phyloP scores from a whole-genome alignment of 805 yeast genomes.

The Myxozyma sirexii region DNA sequence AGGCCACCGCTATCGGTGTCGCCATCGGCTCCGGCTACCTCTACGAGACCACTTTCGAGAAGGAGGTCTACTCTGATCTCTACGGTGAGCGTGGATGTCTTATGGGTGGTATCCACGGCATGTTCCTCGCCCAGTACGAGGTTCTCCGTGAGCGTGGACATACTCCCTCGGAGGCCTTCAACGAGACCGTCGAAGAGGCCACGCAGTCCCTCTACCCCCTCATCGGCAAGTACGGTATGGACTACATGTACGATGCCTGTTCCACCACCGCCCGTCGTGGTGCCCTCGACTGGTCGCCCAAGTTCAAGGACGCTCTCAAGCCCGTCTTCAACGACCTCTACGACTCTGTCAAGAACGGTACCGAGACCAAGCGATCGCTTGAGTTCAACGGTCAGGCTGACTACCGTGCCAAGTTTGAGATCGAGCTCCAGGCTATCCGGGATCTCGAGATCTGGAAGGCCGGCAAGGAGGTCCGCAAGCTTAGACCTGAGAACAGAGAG shows the following conservation, averaged over 20 bases:
- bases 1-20: conserved; percentile 96
- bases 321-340: conserved; percentile 97
- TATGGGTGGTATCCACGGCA: conserved; percentile 81
- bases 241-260: conserved; percentile 99
- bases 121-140: conserved; percentile 99
- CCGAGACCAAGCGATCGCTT: conserved; percentile 96
- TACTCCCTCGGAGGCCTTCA: conserved; percentile 99
- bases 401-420: conserved; percentile 95
- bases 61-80: conserved; percentile 97
- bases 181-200: conserved; percentile 99
- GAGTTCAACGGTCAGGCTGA: conserved; percentile 98
- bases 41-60: conserved; percentile 98
- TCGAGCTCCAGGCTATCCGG: conserved; percentile 91
- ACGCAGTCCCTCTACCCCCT: conserved; percentile 99
- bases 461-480: conserved; percentile 99
- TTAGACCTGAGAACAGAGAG: conserved; percentile 94
- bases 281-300: conserved; percentile 99
- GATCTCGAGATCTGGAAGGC: conserved; percentile 99
- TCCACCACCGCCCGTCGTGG: conserved; percentile 99
- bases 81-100: conserved; percentile 99
- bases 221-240: conserved; percentile 99
- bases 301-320: conserved; percentile 97
- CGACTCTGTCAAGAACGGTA: conserved; percentile 91
- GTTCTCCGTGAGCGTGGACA: conserved; percentile 99
- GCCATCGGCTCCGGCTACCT: conserved; percentile 99